These are phyloP conservation scores for Kondoa subrosea DNA, from an alignment of 768 basidiomycete genomes.

Conservation along the genomic window DNA sequence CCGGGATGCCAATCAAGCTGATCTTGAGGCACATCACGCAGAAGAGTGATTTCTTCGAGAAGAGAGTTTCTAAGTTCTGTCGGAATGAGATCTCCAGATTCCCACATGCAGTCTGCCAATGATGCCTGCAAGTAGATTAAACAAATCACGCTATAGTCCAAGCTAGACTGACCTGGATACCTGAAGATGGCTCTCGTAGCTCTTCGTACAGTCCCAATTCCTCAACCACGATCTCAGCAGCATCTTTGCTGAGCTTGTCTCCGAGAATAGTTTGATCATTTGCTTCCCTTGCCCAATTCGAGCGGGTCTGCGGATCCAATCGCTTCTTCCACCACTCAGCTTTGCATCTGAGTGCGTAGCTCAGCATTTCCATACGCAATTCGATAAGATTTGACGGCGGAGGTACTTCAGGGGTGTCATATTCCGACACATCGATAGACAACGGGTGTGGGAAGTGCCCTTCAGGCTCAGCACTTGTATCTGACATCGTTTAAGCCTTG, in stretches of 20 bases:
- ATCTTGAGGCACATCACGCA: slow-evolving; percentile 22
- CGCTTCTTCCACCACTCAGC: background rate
- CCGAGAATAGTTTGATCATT: background rate
- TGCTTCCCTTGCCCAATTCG: background rate
- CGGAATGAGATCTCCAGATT: background rate
- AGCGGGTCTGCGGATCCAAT: background rate
- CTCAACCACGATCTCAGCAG: background rate
- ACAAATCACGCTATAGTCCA: no score
- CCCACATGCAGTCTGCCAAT: background rate
- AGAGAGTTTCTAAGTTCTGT: background rate
- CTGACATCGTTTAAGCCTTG: no score
- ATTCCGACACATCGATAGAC: no score
- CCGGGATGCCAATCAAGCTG: slow-evolving; percentile 40
- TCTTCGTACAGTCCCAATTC: background rate
- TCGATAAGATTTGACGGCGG: background rate
- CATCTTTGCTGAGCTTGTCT: background rate
- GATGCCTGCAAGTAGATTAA: background rate
- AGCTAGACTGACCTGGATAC: background rate
- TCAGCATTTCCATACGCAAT: background rate
- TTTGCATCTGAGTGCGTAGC: background rate
- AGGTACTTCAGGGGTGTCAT: background rate
- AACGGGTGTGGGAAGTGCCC: no score
- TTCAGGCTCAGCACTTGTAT: no score
- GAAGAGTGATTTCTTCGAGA: background rate
- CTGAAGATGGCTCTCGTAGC: background rate